phyloP scores from a whole-genome alignment of 2,329 filamentous ascomycete species.

The Colletotrichum tofieldiae region DNA sequence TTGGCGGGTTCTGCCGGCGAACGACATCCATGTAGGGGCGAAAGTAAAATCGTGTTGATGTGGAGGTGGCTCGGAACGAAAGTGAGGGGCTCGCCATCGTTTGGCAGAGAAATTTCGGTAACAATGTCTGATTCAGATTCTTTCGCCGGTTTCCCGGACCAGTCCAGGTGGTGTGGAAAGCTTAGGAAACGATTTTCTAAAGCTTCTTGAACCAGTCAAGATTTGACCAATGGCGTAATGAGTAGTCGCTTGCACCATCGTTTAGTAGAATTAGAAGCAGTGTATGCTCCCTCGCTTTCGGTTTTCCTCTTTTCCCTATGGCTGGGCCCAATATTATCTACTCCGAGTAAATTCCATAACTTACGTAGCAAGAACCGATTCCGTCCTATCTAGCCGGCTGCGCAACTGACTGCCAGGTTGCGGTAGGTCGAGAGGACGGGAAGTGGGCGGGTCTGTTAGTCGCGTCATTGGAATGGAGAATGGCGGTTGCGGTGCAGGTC shows the following conservation, averaged over 20 bases:
- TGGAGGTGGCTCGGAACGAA: too few relatives aligned
- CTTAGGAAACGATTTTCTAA: not conserved
- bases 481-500: conserved; percentile 6
- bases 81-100: too few relatives aligned
- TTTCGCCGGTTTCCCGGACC: not conserved
- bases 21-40: not conserved
- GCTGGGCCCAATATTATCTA: not conserved
- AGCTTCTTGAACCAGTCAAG: not conserved
- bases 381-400: not conserved
- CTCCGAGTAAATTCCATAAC: too few relatives aligned
- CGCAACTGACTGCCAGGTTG: not conserved
- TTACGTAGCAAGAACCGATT: conserved; percentile 23
- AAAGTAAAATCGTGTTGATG: not conserved
- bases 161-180: not conserved
- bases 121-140: not conserved
- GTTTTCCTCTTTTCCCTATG: not conserved
- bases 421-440: not conserved
- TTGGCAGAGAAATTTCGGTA: not conserved
- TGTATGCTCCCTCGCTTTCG: not conserved
- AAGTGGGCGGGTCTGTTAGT: conserved; percentile 18
- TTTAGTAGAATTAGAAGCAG: not conserved
- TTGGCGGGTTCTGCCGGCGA: not conserved
- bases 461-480: conserved; percentile 23
- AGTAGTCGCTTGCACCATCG: not conserved
- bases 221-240: not conserved